Evolutionary conservation across 148 eudicot species (phyloP).

Genomic region (Chenopodium quinoa): DNA sequence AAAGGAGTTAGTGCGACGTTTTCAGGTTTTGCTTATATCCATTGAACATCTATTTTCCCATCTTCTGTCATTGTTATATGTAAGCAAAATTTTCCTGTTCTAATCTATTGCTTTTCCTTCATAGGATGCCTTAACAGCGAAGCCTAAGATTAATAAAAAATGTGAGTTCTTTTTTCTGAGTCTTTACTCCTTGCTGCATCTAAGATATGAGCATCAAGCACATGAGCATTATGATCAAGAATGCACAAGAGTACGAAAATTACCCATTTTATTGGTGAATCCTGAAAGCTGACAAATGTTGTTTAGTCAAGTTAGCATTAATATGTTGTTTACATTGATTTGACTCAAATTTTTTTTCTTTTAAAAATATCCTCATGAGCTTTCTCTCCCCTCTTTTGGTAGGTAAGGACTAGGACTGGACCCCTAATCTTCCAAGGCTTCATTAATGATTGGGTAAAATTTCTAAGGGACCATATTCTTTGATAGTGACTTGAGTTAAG

Average conservation of each 20-base stretch:
- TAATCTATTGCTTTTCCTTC: slow-evolving; percentile 24
- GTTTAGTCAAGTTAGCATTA: background rate
- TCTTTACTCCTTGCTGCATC: background rate
- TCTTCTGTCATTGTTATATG: background rate
- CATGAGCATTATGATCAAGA: background rate
- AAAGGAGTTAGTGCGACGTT: slow-evolving; percentile 54
- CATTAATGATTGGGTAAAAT: background rate
- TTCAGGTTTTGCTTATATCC: slow-evolving; percentile 40
- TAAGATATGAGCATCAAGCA: background rate
- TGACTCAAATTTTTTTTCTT: background rate
- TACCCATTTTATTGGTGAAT: no score
- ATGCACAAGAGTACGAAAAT: no score
- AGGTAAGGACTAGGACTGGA: background rate
- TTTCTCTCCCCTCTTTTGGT: slow-evolving; percentile 6
- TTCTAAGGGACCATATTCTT: background rate
- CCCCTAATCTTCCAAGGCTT: background rate
- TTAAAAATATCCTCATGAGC: background rate
- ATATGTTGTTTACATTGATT: background rate
- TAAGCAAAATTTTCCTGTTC: slow-evolving; percentile 3
- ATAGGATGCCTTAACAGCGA: slow-evolving; percentile 58
- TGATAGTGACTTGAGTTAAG: background rate
- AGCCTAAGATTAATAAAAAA: slow-evolving; percentile 57
- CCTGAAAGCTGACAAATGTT: background rate
- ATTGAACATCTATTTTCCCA: background rate
- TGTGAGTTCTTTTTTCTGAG: slow-evolving; percentile 39